Evolutionary conservation across 805 yeast genomes (phyloP), one percentile per base, ranked within the genome.

Genomic region (Priceomyces castillae): DNA sequence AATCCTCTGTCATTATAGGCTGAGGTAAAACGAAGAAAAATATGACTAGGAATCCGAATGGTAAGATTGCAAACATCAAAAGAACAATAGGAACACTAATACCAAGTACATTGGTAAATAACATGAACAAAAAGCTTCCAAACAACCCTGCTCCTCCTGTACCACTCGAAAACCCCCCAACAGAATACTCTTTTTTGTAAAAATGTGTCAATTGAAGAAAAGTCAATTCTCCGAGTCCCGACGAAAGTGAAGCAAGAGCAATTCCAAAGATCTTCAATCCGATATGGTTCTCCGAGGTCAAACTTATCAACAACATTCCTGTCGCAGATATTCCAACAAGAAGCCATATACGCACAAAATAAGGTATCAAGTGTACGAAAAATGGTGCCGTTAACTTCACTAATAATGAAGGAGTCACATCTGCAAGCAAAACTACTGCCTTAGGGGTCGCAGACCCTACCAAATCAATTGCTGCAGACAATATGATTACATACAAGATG

Each of bases 121-220:
- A 51, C 74, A 92, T 55, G 56, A 79, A 90, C 11, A 77, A 57
- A 41, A 85, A 86, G 43, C 90, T 80, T 0, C 98, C 99, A 15
- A 79, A 75, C 4, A 92, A 61, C 0, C 99, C 99, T 1, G 99
- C 98, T 15, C 89, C 95, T 2, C 99, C 98, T 0, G 98, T 92
- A 1, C 99, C 99, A 6, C 90, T 78, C 16, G 96, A 86, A 80
- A 95, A 92, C 0, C 95, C 97, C 39, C 83, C 80, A 37, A 92
- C 68, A 3, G 95, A 71, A n/a, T 59, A 51, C 14, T 72, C 71
- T 15, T 71, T 74, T n/a, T 50, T 43, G 60, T 81, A 89, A 53
- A 71, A 84, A 58, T 90, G 96, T 1, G 97, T 88, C 61, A 92
- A 66, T 59, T 87, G 96, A 34, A 92, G 65, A 51, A 92, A 92